Evolutionary conservation across 2,329 filamentous ascomycete genomes (phyloP), one percentile per base, ranked within the genome.

Genomic region (Coniochaeta ligniaria): DNA sequence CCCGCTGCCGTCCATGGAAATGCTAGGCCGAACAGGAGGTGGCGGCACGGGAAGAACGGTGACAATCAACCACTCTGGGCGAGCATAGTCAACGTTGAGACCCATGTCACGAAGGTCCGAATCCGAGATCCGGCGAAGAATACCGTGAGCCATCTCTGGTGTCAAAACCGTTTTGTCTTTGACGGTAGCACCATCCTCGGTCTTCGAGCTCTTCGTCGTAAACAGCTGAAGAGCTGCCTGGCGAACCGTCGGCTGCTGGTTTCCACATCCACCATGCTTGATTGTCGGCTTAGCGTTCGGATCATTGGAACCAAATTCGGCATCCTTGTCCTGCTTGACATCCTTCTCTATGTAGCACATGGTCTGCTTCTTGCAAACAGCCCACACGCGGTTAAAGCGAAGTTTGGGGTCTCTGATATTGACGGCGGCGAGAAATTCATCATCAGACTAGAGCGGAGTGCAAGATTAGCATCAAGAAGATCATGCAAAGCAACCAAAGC

Each of bases 41-140:
- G 95, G 95, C 1, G 95, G 95, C 0, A 99, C 96, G 6, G 95
- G 93, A 55, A 99, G 83, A 57, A 98, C 93, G 0, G 92, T 96
- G 63, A 99, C 80, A 63, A 99, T 85, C 92, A 99, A 96, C 95
- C 95, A 99, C 73, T 99, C 95, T 0, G 95, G 95, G 55, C 94
- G 88, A 60, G 96, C 94, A 69, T 98, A 98, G 72, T 98, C 92
- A 61, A 89, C 89, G 76, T 94, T 99, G 69, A 99, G 79, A 36
- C 95, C 95, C 78, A 99, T 91, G 66, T 95, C 87, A 60, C 84
- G 81, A 63, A 97, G 85, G 63, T 96, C 94, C 20, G 88, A 83
- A 62, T 92, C 88, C 2, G 86, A 86, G 65, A 99, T 95, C 66
- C 88, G 88, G 67, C 90, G 88, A 75, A 99, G 90, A 68, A 98